A percentile compares a stretch with the other conserved stretches of the same genome.
Evolutionary conservation across 2,329 filamentous ascomycete genomes (phyloP).

Genomic region (Talaromyces sp.): DNA sequence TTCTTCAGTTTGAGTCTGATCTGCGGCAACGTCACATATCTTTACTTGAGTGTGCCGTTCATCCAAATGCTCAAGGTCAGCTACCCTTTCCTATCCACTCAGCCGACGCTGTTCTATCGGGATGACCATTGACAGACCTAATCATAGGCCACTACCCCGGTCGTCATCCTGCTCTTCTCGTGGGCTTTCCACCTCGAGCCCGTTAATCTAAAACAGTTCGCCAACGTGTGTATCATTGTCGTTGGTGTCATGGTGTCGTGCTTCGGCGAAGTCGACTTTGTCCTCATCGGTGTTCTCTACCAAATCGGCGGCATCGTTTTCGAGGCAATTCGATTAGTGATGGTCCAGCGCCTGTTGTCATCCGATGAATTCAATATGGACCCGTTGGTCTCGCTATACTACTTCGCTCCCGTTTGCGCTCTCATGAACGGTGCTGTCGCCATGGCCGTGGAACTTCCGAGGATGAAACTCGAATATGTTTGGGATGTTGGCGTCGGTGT

Average conservation of each 20-base stretch:
- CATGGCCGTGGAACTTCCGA: slow-evolving; percentile 60
- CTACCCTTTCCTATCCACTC: slow-evolving; percentile 16
- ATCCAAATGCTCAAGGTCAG: slow-evolving; percentile 98
- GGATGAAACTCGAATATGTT: slow-evolving; percentile 61
- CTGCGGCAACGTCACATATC: slow-evolving; percentile 90
- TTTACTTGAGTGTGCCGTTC: slow-evolving; percentile 91
- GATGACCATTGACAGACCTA: slow-evolving; percentile 9
- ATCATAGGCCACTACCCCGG: slow-evolving; percentile 78
- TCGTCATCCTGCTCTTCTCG: slow-evolving; percentile 81
- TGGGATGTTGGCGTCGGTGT: slow-evolving; percentile 59
- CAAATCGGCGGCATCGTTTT: slow-evolving; percentile 72
- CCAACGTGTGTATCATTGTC: slow-evolving; percentile 92
- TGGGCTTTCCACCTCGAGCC: slow-evolving; percentile 82
- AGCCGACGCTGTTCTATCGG: not conserved
- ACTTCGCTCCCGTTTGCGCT: slow-evolving; percentile 79
- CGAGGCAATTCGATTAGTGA: slow-evolving; percentile 73
- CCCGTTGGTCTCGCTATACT: slow-evolving; percentile 80
- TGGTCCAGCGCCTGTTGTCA: slow-evolving; percentile 77
- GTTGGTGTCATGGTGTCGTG: slow-evolving; percentile 92
- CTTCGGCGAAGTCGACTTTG: slow-evolving; percentile 91
- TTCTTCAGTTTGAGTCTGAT: slow-evolving; percentile 96
- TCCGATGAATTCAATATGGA: slow-evolving; percentile 81
- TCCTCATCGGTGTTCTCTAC: slow-evolving; percentile 55
- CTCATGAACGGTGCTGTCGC: slow-evolving; percentile 70
- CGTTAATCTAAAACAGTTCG: slow-evolving; percentile 76